Conservation (phyloP, 257 asterid genomes). For the Solanum peruvianum region DNA sequence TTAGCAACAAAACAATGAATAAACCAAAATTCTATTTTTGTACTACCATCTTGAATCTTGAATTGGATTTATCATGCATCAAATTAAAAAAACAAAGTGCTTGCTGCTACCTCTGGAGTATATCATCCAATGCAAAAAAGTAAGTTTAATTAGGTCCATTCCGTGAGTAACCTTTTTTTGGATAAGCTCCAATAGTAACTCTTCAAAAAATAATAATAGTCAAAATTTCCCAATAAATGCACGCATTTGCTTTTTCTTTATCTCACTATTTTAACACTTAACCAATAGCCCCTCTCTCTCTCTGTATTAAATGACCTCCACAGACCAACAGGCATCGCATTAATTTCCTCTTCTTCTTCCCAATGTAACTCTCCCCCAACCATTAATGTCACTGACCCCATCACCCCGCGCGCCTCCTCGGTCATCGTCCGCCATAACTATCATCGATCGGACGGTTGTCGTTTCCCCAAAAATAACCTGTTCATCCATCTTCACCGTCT, state of each 20-base stretch:
- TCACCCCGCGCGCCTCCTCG: background rate
- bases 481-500: slow-evolving; percentile 39
- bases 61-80: background rate
- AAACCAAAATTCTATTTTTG: background rate
- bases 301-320: slow-evolving; percentile 6
- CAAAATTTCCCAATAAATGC: slow-evolving; percentile 5
- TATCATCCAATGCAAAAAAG: background rate
- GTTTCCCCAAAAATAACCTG: background rate
- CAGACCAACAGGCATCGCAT: slow-evolving; percentile 2
- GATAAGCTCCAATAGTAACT: background rate
- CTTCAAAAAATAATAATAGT: background rate
- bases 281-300: background rate
- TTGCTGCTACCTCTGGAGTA: background rate
- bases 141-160: background rate
- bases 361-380: background rate
- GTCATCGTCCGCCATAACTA: background rate
- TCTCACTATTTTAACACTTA: background rate
- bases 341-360: slow-evolving; percentile 1
- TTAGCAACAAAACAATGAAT: background rate
- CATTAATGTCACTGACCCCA: slow-evolving; percentile 5
- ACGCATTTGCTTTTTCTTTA: background rate
- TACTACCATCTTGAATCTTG: background rate
- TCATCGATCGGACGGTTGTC: background rate
- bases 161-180: background rate
- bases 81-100: background rate